These are phyloP conservation scores for Abrus precatorius DNA, from an alignment of 306 rosid species.

Conservation along the genomic window DNA sequence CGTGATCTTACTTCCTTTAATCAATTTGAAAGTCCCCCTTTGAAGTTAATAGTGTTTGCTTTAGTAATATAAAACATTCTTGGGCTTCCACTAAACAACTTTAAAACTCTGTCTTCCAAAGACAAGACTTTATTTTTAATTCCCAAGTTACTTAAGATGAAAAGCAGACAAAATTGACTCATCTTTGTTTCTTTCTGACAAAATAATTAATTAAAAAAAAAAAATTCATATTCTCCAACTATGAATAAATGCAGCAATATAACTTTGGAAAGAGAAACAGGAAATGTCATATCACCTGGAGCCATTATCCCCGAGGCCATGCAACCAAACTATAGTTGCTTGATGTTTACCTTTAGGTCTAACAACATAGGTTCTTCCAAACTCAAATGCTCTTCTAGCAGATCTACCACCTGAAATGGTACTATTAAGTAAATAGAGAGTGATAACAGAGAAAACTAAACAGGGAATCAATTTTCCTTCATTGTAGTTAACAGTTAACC, in stretches of 20 bases:
- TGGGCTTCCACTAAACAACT: neutral
- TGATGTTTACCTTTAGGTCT: slow-evolving; percentile 98
- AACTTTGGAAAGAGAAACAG: slow-evolving; percentile 36
- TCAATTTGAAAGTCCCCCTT: neutral
- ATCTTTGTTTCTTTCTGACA: neutral
- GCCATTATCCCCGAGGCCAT: slow-evolving; percentile 99
- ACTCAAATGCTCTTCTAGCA: slow-evolving; percentile 74
- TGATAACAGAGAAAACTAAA: neutral
- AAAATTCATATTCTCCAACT: slow-evolving; percentile 1
- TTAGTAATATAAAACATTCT: neutral
- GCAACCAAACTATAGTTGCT: slow-evolving; percentile 98
- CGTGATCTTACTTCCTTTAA: neutral
- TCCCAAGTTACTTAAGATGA: neutral
- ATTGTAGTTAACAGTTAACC: neutral
- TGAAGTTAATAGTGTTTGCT: neutral
- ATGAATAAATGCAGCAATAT: slow-evolving; percentile 11
- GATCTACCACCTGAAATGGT: slow-evolving; percentile 70
- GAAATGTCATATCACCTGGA: slow-evolving; percentile 72
- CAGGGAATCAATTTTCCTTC: slow-evolving; percentile 9
- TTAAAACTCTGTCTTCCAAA: neutral
- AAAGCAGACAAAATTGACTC: neutral
- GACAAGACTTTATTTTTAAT: neutral
- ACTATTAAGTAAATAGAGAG: slow-evolving; percentile 23
- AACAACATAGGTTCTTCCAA: slow-evolving; percentile 94
- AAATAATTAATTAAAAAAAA: neutral